Evolutionary conservation across 2,329 filamentous ascomycete species (phyloP).

Genomic region (Fusarium camptoceras): DNA sequence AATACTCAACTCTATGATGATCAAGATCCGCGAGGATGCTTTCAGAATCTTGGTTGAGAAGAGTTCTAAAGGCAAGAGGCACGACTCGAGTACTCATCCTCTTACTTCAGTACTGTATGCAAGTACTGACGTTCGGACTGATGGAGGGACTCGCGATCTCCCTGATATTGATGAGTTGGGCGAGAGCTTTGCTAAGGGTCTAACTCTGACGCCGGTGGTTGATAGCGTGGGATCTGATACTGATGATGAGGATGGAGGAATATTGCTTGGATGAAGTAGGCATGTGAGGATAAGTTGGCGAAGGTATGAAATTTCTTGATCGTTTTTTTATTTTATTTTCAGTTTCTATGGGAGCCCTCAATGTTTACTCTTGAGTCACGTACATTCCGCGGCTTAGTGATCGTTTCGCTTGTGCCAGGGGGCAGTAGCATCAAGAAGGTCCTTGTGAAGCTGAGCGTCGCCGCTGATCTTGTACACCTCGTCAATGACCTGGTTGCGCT

Average conservation of each 20-base stretch:
- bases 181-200: conserved; percentile 13
- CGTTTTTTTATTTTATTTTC: neutral
- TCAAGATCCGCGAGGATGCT: conserved; percentile 46
- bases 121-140: conserved; percentile 23
- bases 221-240: conserved; percentile 11
- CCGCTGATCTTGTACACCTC: conserved; percentile 54
- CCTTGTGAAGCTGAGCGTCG: conserved; percentile 53
- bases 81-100: conserved; percentile 50
- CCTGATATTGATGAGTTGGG: conserved; percentile 31
- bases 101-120: conserved; percentile 13
- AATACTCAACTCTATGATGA: conserved; percentile 46
- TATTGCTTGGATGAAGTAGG: neutral
- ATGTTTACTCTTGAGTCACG: neutral
- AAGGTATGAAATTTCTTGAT: neutral
- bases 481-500: conserved; percentile 51
- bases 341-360: neutral
- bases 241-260: conserved; percentile 38
- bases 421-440: conserved; percentile 54
- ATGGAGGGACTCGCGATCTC: conserved; percentile 11
- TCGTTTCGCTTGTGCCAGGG: conserved; percentile 57
- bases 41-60: conserved; percentile 46
- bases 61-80: conserved; percentile 41
- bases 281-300: neutral
- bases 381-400: conserved; percentile 42
- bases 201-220: conserved; percentile 12